A percentile compares a stretch with the other conserved stretches of the same genome.
phyloP scores from a whole-genome alignment of 2,329 filamentous ascomycete genomes.

The Fusarium agapanthi region DNA sequence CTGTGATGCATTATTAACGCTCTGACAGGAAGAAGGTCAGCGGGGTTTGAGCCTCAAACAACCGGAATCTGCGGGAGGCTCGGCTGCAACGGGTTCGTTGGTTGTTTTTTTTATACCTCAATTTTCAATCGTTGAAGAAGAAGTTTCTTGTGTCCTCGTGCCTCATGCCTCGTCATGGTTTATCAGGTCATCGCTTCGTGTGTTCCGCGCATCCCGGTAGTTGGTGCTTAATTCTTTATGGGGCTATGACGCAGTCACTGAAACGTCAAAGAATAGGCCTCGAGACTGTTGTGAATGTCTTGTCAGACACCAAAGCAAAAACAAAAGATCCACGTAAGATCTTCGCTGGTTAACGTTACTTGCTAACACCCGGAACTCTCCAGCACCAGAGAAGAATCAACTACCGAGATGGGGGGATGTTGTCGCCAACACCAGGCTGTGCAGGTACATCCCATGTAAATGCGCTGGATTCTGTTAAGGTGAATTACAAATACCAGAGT shows the following conservation, averaged over 20 bases:
- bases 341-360: constrained; percentile 1
- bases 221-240: constrained; percentile 15
- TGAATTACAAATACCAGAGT: constrained; percentile 12
- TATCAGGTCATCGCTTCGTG: background rate
- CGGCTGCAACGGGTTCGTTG: constrained; percentile 27
- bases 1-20: constrained; percentile 12
- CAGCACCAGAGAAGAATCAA: background rate
- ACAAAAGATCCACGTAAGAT: constrained; percentile 18
- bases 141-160: background rate
- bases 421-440: constrained; percentile 26
- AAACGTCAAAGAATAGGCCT: constrained; percentile 13
- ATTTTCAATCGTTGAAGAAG: background rate
- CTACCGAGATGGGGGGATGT: constrained; percentile 3
- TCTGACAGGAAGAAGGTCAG: constrained; percentile 13
- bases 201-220: constrained; percentile 26
- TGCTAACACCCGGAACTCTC: constrained; percentile 7
- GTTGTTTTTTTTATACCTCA: background rate
- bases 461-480: background rate
- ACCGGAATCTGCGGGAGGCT: constrained; percentile 31
- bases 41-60: constrained; percentile 30
- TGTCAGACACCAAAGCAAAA: constrained; percentile 3
- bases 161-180: constrained; percentile 4
- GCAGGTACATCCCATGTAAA: constrained; percentile 13
- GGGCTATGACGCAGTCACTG: constrained; percentile 33
- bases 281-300: background rate